phyloP scores from a whole-genome alignment of 345 rosid species.

The Brassica rapa region DNA sequence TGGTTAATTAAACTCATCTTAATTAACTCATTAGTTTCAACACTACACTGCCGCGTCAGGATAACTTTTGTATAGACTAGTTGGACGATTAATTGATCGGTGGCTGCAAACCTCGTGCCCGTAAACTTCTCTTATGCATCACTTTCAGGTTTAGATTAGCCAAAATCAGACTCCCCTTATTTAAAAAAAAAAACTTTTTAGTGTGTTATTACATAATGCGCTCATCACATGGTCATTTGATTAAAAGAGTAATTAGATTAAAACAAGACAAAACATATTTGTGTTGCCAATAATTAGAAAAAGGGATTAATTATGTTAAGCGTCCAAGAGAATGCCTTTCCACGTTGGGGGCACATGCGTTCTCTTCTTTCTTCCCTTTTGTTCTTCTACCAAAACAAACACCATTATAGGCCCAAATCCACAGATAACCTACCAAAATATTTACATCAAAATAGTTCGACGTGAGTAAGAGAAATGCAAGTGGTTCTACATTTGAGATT shows the following conservation, averaged over 20 bases:
- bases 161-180: conserved; percentile 26
- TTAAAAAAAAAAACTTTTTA: neutral
- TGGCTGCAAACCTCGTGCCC: conserved; percentile 11
- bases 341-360: conserved; percentile 44
- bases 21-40: neutral
- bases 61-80: conserved; percentile 8
- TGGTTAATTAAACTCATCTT: neutral
- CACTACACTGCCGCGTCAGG: neutral
- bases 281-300: conserved; percentile 34
- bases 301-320: conserved; percentile 17
- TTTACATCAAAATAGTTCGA: neutral
- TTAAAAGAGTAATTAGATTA: conserved; percentile 25
- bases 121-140: neutral
- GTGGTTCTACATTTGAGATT: neutral
- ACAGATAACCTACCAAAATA: neutral
- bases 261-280: conserved; percentile 29
- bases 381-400: conserved; percentile 3
- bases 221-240: conserved; percentile 38
- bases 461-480: neutral
- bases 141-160: conserved; percentile 20
- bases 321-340: conserved; percentile 36
- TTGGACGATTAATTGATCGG: conserved; percentile 6
- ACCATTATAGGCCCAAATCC: conserved; percentile 14
- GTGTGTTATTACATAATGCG: conserved; percentile 20
- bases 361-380: conserved; percentile 17